A percentile compares a stretch with the other conserved stretches of the same genome.
Evolutionary conservation across 352 stramenopile genomes (phyloP).

Genomic region (Globisporangium ultimum): DNA sequence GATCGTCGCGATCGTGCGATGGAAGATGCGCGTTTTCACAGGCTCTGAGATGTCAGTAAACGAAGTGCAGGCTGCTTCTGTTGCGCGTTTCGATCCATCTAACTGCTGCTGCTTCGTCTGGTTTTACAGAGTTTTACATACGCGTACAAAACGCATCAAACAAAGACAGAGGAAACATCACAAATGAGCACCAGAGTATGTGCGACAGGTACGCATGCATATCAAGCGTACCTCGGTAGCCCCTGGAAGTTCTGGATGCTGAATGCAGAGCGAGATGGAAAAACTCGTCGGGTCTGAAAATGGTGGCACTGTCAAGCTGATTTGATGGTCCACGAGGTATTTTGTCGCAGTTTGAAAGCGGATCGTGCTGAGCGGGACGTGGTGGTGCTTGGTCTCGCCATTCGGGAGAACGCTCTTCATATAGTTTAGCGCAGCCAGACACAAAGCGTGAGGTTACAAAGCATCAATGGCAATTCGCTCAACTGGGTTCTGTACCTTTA

Average conservation of each 20-base stretch:
- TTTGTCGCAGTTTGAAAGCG: slow-evolving; percentile 11
- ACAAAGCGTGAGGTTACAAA: too few relatives aligned
- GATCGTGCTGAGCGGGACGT: slow-evolving; percentile 27
- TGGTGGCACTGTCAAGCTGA: slow-evolving; percentile 35
- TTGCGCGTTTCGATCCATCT: too few relatives aligned
- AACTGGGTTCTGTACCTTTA: slow-evolving; percentile 23
- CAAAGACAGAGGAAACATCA: not conserved
- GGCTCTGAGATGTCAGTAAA: slow-evolving; percentile 38
- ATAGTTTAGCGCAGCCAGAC: too few relatives aligned
- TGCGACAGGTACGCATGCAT: not conserved
- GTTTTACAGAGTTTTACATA: not conserved
- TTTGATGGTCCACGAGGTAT: slow-evolving; percentile 27
- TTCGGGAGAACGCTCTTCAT: slow-evolving; percentile 34
- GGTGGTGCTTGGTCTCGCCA: slow-evolving; percentile 32
- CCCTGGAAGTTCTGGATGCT: slow-evolving; percentile 26
- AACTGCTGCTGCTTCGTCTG: not conserved
- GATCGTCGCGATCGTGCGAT: slow-evolving; percentile 39
- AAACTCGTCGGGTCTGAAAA: slow-evolving; percentile 61
- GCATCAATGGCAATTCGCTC: too few relatives aligned
- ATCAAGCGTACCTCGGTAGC: slow-evolving; percentile 11
- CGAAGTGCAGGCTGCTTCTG: not conserved
- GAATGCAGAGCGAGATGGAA: slow-evolving; percentile 31
- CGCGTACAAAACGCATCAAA: not conserved
- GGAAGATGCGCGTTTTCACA: slow-evolving; percentile 32
- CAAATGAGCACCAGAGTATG: not conserved